phyloP scores from a whole-genome alignment of 2,329 filamentous ascomycete genomes.

The Colletotrichum liaoningense region DNA sequence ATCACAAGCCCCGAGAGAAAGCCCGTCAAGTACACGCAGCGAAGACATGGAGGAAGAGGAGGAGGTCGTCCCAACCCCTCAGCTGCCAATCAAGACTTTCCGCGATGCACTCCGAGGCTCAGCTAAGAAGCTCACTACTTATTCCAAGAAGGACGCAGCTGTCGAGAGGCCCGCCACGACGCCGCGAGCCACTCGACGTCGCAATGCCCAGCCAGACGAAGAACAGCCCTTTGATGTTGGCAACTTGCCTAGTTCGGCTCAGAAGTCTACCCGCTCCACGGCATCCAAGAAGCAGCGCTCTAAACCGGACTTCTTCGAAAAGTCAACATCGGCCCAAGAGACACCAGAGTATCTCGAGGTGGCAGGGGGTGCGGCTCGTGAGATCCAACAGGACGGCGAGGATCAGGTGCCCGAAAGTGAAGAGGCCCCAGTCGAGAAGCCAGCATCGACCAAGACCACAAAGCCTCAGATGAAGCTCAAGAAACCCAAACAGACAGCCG shows the following conservation, averaged over 20 bases:
- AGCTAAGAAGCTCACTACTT: constrained; percentile 44
- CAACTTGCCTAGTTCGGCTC: constrained; percentile 21
- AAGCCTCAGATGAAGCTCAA: background rate
- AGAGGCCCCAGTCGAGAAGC: background rate
- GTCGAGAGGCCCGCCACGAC: constrained; percentile 40
- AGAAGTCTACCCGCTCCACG: constrained; percentile 44
- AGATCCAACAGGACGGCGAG: constrained; percentile 25
- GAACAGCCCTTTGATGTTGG: constrained; percentile 34
- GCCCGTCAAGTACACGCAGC: constrained; percentile 13
- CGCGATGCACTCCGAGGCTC: background rate
- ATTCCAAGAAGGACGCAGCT: constrained; percentile 49
- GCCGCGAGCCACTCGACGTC: background rate
- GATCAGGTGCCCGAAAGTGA: constrained; percentile 23
- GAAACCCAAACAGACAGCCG: background rate
- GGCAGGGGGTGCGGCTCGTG: constrained; percentile 10
- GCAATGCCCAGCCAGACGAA: constrained; percentile 7
- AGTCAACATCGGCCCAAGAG: constrained; percentile 37
- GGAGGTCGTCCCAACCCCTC: constrained; percentile 35
- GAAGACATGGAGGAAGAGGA: constrained; percentile 42
- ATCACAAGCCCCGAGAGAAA: constrained; percentile 23
- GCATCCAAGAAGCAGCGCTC: constrained; percentile 49
- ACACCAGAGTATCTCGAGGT: constrained; percentile 32
- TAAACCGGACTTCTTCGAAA: constrained; percentile 59
- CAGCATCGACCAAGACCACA: background rate
- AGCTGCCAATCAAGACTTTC: constrained; percentile 8